A percentile compares a stretch with the other conserved stretches of the same genome.
phyloP scores from a whole-genome alignment of 805 yeast genomes.

The Sugiyamaella qingdaonensis region DNA sequence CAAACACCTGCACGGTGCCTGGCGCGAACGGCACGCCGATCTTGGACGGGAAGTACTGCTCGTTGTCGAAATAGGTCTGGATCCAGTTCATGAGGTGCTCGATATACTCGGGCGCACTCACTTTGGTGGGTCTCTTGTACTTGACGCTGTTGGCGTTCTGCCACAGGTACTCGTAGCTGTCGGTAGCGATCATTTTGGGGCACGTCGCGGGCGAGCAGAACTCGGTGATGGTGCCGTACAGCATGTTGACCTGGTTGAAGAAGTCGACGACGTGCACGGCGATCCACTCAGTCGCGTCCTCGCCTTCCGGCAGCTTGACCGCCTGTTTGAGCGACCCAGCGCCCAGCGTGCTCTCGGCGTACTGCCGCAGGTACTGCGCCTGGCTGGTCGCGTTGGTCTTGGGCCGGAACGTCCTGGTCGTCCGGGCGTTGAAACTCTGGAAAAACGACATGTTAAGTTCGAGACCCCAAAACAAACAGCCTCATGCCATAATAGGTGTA shows the following conservation, averaged over 20 bases:
- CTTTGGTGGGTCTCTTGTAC: slow-evolving; percentile 69
- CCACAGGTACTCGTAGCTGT: slow-evolving; percentile 96
- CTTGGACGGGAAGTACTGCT: slow-evolving; percentile 82
- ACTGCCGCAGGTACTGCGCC: slow-evolving; percentile 54
- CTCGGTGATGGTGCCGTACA: slow-evolving; percentile 92
- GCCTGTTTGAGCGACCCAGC: slow-evolving; percentile 90
- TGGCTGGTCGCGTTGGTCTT: slow-evolving; percentile 30
- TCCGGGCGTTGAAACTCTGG: slow-evolving; percentile 23
- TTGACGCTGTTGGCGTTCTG: slow-evolving; percentile 57
- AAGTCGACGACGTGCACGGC: slow-evolving; percentile 98
- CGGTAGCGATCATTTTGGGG: slow-evolving; percentile 97
- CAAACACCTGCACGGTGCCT: slow-evolving; percentile 71
- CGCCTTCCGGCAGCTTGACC: slow-evolving; percentile 89
- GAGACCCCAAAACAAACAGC: slow-evolving; percentile 2
- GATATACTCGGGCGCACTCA: slow-evolving; percentile 92
- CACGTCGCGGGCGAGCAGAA: slow-evolving; percentile 94
- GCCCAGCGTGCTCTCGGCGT: slow-evolving; percentile 94
- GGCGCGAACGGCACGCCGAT: slow-evolving; percentile 89
- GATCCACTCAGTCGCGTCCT: slow-evolving; percentile 87
- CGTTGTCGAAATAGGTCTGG: slow-evolving; percentile 88
- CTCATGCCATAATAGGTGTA: neutral
- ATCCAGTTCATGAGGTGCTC: slow-evolving; percentile 94
- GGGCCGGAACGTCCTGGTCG: slow-evolving; percentile 36
- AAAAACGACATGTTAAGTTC: neutral
- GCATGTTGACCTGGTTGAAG: slow-evolving; percentile 93